phyloP scores from a whole-genome alignment of 306 rosid species.

The Inga laurina region DNA sequence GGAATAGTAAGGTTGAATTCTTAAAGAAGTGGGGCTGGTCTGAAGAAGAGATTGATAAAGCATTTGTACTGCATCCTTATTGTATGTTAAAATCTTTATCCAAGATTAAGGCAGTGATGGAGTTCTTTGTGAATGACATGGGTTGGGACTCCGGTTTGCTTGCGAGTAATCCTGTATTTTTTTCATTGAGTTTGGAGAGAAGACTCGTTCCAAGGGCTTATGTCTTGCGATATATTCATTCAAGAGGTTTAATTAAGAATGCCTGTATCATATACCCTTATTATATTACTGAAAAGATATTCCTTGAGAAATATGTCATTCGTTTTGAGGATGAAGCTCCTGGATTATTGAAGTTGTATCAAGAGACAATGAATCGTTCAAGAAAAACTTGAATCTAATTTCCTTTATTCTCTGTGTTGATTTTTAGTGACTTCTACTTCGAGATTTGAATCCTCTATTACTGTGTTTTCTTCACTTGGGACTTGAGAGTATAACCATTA shows the following conservation, averaged over 20 bases:
- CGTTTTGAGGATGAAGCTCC: conserved; percentile 11
- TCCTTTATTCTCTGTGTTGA: not conserved
- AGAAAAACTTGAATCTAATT: not conserved
- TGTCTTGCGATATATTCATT: conserved; percentile 1
- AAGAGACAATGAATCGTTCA: conserved; percentile 12
- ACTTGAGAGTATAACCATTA: not conserved
- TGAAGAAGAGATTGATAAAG: conserved; percentile 44
- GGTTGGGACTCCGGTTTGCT: conserved; percentile 32
- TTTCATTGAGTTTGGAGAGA: conserved; percentile 44
- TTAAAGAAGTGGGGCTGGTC: conserved; percentile 59
- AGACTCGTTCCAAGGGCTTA: conserved; percentile 47
- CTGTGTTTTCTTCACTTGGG: not conserved
- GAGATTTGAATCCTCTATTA: not conserved
- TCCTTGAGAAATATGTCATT: conserved; percentile 22
- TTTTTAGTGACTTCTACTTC: not conserved
- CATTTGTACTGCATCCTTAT: conserved; percentile 39
- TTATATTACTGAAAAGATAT: conserved; percentile 9
- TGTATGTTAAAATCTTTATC: conserved; percentile 39
- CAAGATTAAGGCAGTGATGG: conserved; percentile 45
- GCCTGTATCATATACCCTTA: not conserved
- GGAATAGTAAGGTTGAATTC: conserved; percentile 43
- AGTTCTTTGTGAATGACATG: conserved; percentile 41
- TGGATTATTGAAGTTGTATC: conserved; percentile 5
- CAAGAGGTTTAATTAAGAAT: conserved; percentile 15
- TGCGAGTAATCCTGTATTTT: not conserved